Percentiles rank a stretch among this genome's conserved stretches.
Conservation (phyloP, 2,329 filamentous ascomycete species). For the Sclerotiophoma versabilis region DNA sequence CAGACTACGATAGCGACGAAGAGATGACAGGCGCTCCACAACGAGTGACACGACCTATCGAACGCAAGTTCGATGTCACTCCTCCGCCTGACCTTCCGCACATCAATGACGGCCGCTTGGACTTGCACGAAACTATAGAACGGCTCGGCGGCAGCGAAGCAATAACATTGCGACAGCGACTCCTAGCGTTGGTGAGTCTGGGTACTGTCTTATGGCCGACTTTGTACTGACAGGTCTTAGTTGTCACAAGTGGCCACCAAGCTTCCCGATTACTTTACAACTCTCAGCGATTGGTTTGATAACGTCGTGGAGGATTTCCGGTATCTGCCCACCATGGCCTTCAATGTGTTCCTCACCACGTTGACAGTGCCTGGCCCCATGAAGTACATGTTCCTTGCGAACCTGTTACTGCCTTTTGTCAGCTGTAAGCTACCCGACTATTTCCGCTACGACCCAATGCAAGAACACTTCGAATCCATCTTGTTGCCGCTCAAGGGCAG, state of each 20-base stretch:
- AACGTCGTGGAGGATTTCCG: constrained; percentile 64
- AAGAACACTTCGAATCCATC: constrained; percentile 37
- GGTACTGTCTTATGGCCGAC: neutral
- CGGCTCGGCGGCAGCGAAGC: constrained; percentile 59
- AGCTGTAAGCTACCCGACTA: constrained; percentile 37
- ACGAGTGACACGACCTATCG: constrained; percentile 10
- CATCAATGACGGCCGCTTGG: constrained; percentile 6
- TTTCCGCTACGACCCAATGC: constrained; percentile 30
- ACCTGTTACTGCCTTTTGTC: constrained; percentile 39
- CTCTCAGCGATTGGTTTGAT: constrained; percentile 65
- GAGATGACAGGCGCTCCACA: constrained; percentile 35
- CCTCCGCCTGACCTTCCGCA: constrained; percentile 6
- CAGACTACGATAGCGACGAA: constrained; percentile 56
- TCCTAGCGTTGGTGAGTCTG: constrained; percentile 63
- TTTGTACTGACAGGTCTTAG: constrained; percentile 33
- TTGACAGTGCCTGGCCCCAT: constrained; percentile 53
- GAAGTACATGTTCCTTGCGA: constrained; percentile 57
- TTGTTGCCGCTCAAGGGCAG: constrained; percentile 36
- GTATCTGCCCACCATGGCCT: constrained; percentile 64
- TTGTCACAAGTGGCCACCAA: constrained; percentile 48
- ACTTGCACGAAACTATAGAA: constrained; percentile 30
- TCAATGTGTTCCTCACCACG: constrained; percentile 62
- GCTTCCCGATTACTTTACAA: constrained; percentile 56
- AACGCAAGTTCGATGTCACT: constrained; percentile 4
- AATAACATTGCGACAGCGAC: constrained; percentile 66